phyloP scores from a whole-genome alignment of 2,329 filamentous ascomycete genomes.

The Botrytis hyacinthi region DNA sequence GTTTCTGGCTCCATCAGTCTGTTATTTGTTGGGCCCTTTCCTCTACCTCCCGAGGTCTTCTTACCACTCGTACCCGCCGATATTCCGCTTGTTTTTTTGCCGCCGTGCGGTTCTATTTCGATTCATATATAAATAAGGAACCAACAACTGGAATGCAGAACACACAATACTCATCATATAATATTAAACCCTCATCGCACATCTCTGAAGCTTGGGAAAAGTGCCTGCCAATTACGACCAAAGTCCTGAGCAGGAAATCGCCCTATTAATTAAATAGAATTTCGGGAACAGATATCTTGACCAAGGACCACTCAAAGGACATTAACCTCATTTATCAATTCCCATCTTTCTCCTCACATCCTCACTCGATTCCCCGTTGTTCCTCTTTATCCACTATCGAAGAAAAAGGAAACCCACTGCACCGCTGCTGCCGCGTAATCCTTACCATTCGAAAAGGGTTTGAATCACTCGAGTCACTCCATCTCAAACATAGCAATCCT shows the following conservation, averaged over 20 bases:
- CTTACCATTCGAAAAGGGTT: neutral
- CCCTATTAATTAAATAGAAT: neutral
- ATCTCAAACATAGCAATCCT: constrained; percentile 9
- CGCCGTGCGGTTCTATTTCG: neutral
- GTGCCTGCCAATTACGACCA: neutral
- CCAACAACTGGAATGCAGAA: neutral
- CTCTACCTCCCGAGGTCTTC: neutral
- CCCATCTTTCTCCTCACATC: neutral
- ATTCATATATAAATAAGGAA: neutral
- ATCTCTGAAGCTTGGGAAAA: neutral
- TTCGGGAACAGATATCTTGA: neutral
- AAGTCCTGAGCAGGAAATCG: neutral
- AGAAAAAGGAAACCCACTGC: neutral
- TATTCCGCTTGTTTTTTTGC: neutral
- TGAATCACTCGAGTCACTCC: constrained; percentile 2
- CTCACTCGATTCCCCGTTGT: neutral
- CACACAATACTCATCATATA: neutral
- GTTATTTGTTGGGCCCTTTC: neutral
- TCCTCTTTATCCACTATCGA: neutral
- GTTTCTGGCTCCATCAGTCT: neutral
- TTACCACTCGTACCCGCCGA: neutral
- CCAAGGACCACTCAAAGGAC: neutral
- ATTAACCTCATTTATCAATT: neutral
- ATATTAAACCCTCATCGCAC: neutral
- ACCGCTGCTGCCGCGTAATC: constrained; percentile 10